phyloP scores from a whole-genome alignment of 75 land plant species.

The Isoetes taiwanensis region DNA sequence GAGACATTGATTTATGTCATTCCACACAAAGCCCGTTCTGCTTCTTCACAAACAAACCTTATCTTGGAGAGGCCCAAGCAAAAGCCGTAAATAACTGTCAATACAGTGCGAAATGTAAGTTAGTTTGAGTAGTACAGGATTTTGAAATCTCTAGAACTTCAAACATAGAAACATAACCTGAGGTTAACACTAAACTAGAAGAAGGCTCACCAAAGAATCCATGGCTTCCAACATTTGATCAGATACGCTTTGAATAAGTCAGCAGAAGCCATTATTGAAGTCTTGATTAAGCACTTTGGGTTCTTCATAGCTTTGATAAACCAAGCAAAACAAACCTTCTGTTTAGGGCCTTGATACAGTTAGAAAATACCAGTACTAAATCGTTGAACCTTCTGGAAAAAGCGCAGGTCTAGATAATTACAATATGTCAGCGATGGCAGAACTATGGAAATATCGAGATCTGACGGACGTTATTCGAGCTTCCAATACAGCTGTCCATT shows the following conservation, averaged over 20 bases:
- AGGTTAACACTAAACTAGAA: not conserved
- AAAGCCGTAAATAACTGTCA: slow-evolving; percentile 58
- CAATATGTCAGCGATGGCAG: slow-evolving; percentile 30
- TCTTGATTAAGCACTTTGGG: slow-evolving; percentile 92
- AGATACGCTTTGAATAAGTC: slow-evolving; percentile 67
- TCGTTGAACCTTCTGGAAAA: not conserved
- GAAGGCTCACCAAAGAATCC: slow-evolving; percentile 61
- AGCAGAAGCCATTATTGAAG: slow-evolving; percentile 83
- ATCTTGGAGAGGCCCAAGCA: slow-evolving; percentile 85
- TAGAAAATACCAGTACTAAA: not conserved
- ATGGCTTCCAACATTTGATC: slow-evolving; percentile 48
- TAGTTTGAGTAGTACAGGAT: not conserved
- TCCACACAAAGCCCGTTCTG: slow-evolving; percentile 55
- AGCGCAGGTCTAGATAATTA: slow-evolving; percentile 27
- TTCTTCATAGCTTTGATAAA: slow-evolving; percentile 72
- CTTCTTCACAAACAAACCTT: slow-evolving; percentile 95
- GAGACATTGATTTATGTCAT: slow-evolving; percentile 55
- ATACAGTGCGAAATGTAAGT: not conserved
- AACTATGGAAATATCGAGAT: slow-evolving; percentile 60
- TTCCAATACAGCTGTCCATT: slow-evolving; percentile 72
- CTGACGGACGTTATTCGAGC: slow-evolving; percentile 62
- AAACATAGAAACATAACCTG: not conserved
- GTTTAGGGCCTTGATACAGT: slow-evolving; percentile 7
- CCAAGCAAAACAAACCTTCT: slow-evolving; percentile 33
- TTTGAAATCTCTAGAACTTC: not conserved